phyloP scores from a whole-genome alignment of 176 grass and related monocot species.

The Eleusine coracana region DNA sequence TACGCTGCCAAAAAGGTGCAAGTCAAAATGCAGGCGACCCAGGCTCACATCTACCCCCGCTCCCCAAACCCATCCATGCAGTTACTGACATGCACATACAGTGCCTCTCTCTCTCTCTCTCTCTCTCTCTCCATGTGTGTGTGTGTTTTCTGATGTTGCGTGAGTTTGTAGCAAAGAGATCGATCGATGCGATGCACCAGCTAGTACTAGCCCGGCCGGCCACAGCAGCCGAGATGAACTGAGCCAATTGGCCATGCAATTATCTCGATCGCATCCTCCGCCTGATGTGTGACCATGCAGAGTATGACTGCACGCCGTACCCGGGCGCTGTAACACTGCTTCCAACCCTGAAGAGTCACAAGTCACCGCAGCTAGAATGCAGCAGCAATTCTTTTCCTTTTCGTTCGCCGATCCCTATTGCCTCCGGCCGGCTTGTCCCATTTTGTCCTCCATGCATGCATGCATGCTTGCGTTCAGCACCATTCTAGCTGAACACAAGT shows the following conservation, averaged over 20 bases:
- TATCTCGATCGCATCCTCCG: constrained; percentile 12
- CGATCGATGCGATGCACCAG: constrained; percentile 26
- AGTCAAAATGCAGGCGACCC: constrained; percentile 51
- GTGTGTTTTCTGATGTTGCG: constrained; percentile 38
- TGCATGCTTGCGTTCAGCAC: background rate
- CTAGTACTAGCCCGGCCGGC: background rate
- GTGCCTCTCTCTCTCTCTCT: background rate
- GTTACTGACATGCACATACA: constrained; percentile 25
- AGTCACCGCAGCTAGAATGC: constrained; percentile 29
- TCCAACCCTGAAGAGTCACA: constrained; percentile 50
- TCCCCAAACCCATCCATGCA: constrained; percentile 32
- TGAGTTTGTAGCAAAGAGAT: constrained; percentile 55
- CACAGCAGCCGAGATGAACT: background rate
- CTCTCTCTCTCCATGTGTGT: background rate
- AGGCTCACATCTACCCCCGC: constrained; percentile 29
- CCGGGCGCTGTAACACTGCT: constrained; percentile 22
- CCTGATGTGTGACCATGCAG: constrained; percentile 42
- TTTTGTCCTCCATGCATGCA: background rate
- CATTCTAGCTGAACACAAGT: background rate
- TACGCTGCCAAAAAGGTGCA: constrained; percentile 35
- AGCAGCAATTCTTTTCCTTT: constrained; percentile 22
- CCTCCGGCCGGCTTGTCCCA: background rate
- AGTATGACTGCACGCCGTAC: constrained; percentile 26
- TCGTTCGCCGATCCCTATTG: background rate
- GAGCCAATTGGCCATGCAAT: no score